These are phyloP conservation scores for Madurella mycetomatis DNA, from an alignment of 2,329 filamentous ascomycete species.

Conservation along the genomic window DNA sequence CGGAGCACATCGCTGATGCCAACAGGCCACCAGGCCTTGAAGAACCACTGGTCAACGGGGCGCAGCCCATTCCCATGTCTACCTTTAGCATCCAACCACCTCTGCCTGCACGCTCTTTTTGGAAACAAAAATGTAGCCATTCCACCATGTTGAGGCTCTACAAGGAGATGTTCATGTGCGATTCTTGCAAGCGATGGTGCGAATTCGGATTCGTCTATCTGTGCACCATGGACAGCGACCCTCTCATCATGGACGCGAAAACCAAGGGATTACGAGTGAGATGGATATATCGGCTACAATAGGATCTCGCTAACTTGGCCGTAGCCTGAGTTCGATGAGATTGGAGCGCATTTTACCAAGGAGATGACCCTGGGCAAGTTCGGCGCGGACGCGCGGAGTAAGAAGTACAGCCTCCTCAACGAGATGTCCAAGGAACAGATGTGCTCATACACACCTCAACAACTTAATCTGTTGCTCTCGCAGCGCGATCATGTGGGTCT, in stretches of 20 bases:
- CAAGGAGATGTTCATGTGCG: slow-evolving; percentile 49
- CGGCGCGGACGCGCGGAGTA: slow-evolving; percentile 38
- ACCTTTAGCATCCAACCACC: slow-evolving; percentile 3
- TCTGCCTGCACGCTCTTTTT: not conserved
- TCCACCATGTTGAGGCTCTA: slow-evolving; percentile 64
- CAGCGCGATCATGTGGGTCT: slow-evolving; percentile 47
- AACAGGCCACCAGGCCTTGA: not conserved
- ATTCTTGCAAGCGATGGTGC: slow-evolving; percentile 51
- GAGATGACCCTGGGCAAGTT: slow-evolving; percentile 35
- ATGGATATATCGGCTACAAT: not conserved
- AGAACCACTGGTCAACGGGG: not conserved
- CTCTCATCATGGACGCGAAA: slow-evolving; percentile 35
- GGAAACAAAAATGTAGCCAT: slow-evolving; percentile 54
- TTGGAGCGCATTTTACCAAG: slow-evolving; percentile 33
- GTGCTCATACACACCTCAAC: slow-evolving; percentile 42
- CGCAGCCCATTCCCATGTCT: slow-evolving; percentile 4
- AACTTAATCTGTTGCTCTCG: slow-evolving; percentile 44
- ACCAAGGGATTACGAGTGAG: slow-evolving; percentile 16
- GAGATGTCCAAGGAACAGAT: slow-evolving; percentile 42
- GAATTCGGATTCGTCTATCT: slow-evolving; percentile 68
- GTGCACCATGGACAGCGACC: slow-evolving; percentile 61
- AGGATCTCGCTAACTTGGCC: slow-evolving; percentile 12
- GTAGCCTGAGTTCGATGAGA: slow-evolving; percentile 33
- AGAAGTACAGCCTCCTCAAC: slow-evolving; percentile 42
- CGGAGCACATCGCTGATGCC: not conserved